These are phyloP conservation scores for Macrophomina tecta DNA, from an alignment of 2,329 filamentous ascomycete genomes.

Conservation along the genomic window DNA sequence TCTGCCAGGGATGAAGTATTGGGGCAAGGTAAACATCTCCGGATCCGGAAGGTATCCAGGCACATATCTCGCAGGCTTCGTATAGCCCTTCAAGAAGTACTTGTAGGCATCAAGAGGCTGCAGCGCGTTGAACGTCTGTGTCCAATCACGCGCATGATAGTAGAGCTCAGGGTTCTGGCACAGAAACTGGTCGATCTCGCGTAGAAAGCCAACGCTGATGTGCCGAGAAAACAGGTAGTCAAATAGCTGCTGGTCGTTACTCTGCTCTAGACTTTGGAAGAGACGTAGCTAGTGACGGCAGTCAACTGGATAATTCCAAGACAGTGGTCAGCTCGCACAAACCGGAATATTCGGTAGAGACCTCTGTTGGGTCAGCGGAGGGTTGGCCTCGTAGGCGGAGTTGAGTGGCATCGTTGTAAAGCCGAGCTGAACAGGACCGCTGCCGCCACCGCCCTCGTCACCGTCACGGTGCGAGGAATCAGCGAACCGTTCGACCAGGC, in stretches of 20 bases:
- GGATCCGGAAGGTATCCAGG: conserved; percentile 32
- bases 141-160: conserved; percentile 29
- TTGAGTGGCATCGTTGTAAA: too few species aligned
- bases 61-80: conserved; percentile 36
- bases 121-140: conserved; percentile 30
- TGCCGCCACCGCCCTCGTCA: too few species aligned
- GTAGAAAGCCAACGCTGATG: conserved; percentile 34
- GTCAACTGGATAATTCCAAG: not conserved
- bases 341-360: not conserved
- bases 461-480: too few species aligned
- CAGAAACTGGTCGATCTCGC: conserved; percentile 38
- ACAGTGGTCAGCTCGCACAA: not conserved
- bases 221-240: conserved; percentile 32
- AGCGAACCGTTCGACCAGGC: too few species aligned
- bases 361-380: not conserved
- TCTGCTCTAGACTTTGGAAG: conserved; percentile 31
- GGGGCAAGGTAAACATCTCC: conserved; percentile 29
- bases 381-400: too few species aligned
- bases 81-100: conserved; percentile 39
- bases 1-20: conserved; percentile 28
- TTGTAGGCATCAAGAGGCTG: conserved; percentile 36
- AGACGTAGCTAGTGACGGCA: not conserved
- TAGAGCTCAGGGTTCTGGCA: conserved; percentile 34
- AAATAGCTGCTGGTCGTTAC: conserved; percentile 32
- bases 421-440: too few species aligned